Evolutionary conservation across 345 rosid genomes (phyloP).

Genomic region (Streptanthus diversifolius): DNA sequence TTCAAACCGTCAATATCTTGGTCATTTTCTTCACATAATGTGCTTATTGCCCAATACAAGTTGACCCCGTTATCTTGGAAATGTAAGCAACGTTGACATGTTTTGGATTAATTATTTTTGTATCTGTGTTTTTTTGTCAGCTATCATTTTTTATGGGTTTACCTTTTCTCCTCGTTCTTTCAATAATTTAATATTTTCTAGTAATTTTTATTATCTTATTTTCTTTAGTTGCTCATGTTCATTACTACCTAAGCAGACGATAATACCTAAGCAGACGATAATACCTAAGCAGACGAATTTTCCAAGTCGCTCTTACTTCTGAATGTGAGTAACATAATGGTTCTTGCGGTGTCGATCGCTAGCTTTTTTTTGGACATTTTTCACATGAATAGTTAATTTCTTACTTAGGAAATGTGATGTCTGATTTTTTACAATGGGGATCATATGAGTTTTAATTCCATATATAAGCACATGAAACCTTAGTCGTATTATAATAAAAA

Average conservation of each 20-base stretch:
- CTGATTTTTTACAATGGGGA: background rate
- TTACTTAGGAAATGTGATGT: constrained; percentile 7
- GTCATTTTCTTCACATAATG: constrained; percentile 13
- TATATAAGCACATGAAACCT: constrained; percentile 4
- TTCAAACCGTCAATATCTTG: constrained; percentile 16
- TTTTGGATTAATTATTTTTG: background rate
- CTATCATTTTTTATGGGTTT: background rate
- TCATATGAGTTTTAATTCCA: background rate
- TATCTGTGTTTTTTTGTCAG: background rate
- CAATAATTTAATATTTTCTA: background rate
- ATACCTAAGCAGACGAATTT: background rate
- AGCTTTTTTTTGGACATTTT: constrained; percentile 7
- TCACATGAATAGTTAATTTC: background rate
- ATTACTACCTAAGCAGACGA: background rate
- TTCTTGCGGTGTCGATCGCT: background rate
- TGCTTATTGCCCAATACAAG: constrained; percentile 1
- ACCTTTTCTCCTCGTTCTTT: background rate
- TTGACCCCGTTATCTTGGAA: constrained; percentile 33
- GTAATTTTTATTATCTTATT: background rate
- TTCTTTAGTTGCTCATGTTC: background rate
- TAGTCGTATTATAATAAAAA: background rate
- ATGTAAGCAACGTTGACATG: constrained; percentile 22
- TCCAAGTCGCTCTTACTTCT: background rate
- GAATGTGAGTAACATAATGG: background rate
- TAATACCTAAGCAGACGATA: background rate